phyloP scores from a whole-genome alignment of 306 rosid species.

The Cucurbita moschata region DNA sequence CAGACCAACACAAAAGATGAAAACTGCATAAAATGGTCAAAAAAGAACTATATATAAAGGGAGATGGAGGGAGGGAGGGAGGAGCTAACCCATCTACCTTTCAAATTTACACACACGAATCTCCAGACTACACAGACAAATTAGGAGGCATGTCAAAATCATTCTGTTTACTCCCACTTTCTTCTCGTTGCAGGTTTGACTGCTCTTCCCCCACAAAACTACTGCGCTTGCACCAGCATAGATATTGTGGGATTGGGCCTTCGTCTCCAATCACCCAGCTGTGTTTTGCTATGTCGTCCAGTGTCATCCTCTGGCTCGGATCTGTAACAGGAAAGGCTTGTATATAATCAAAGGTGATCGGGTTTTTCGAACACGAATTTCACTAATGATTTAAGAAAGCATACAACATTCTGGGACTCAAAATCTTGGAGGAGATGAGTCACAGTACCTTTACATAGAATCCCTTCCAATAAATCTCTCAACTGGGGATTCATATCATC shows the following conservation, averaged over 20 bases:
- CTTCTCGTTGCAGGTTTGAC: conserved; percentile 6
- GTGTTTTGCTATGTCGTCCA: conserved; percentile 48
- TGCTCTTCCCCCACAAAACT: conserved; percentile 22
- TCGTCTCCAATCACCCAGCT: conserved; percentile 63
- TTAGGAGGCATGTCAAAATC: conserved; percentile 20
- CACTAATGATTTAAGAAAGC: background rate
- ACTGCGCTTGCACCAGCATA: conserved; percentile 77
- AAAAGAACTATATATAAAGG: background rate
- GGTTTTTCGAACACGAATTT: too few species aligned
- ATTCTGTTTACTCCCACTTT: conserved; percentile 16
- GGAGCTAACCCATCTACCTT: background rate
- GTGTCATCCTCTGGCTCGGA: conserved; percentile 55
- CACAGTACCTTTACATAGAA: conserved; percentile 69
- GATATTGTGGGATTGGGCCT: conserved; percentile 53
- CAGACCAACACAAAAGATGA: background rate
- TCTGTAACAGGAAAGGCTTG: conserved; percentile 25
- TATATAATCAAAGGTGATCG: too few species aligned
- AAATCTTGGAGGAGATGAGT: background rate
- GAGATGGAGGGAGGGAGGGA: background rate
- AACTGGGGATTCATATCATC: conserved; percentile 49
- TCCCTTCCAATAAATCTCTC: conserved; percentile 63
- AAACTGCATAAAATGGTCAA: background rate
- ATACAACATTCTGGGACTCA: background rate
- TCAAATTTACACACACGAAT: conserved; percentile 23
- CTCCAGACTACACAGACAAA: conserved; percentile 13